Evolutionary conservation across 2,329 filamentous ascomycete species (phyloP).

Genomic region (Didymella sp.): DNA sequence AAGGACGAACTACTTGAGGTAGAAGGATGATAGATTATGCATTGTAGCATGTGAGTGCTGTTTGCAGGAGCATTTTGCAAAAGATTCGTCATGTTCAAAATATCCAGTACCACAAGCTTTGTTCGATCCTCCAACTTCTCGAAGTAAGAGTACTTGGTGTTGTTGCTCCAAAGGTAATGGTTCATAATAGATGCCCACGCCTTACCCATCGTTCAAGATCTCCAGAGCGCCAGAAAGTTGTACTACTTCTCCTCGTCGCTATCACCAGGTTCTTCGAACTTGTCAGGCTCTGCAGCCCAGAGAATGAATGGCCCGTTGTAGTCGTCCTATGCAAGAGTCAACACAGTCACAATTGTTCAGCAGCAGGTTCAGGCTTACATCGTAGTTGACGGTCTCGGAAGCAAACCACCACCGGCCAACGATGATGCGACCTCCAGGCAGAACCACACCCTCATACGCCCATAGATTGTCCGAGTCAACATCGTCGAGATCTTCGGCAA

Average conservation of each 20-base stretch:
- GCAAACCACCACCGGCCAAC: conserved; percentile 58
- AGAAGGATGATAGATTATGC: conserved; percentile 1
- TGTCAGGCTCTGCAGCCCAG: conserved; percentile 46
- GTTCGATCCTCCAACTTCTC: background rate
- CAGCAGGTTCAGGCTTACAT: conserved; percentile 23
- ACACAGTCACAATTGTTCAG: background rate
- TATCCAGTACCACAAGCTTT: background rate
- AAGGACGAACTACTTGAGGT: conserved; percentile 52
- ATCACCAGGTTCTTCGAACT: conserved; percentile 2
- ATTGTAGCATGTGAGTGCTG: background rate
- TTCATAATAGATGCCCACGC: background rate
- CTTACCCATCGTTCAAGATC: background rate
- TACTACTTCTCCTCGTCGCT: conserved; percentile 3
- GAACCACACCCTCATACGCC: conserved; percentile 58
- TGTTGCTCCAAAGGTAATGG: background rate
- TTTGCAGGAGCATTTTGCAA: background rate
- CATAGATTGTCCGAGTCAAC: conserved; percentile 50
- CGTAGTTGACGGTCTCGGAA: conserved; percentile 25
- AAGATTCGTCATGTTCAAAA: background rate
- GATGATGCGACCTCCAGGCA: conserved; percentile 57
- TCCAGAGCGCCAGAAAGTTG: background rate
- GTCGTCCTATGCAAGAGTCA: conserved; percentile 26
- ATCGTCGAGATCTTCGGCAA: conserved; percentile 40
- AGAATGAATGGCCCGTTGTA: conserved; percentile 39
- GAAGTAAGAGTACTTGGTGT: background rate